A percentile compares a stretch with the other conserved stretches of the same genome.
Evolutionary conservation across 1,284 basidiomycete genomes (phyloP).

Genomic region (Rhodotorula sp.): DNA sequence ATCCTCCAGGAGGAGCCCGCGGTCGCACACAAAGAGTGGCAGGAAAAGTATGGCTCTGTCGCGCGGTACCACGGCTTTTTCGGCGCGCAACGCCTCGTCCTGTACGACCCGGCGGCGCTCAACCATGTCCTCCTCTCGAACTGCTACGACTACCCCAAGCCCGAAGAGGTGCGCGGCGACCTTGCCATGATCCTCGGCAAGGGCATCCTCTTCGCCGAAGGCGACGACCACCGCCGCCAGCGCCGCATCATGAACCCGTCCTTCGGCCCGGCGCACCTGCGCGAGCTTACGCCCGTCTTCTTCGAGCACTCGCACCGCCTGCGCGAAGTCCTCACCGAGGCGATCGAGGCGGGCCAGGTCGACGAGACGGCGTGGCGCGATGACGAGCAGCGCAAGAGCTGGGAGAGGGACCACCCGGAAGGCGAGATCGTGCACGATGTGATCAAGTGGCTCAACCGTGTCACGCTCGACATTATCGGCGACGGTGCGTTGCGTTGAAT

Average conservation of each 20-base stretch:
- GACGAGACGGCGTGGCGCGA: constrained; percentile 33
- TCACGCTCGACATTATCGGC: constrained; percentile 49
- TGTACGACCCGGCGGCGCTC: constrained; percentile 63
- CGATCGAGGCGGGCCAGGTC: background rate
- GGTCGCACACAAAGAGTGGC: constrained; percentile 55
- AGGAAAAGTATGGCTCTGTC: constrained; percentile 57
- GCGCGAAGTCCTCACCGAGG: constrained; percentile 19
- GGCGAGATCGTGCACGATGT: constrained; percentile 44
- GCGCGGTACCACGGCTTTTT: constrained; percentile 61
- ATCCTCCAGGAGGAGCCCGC: constrained; percentile 63
- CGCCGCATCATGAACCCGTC: constrained; percentile 55
- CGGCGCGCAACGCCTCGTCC: constrained; percentile 56
- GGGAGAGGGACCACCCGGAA: background rate
- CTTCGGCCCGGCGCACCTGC: constrained; percentile 62
- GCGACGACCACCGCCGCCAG: constrained; percentile 46
- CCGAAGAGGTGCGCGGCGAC: constrained; percentile 62
- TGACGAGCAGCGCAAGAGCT: constrained; percentile 13
- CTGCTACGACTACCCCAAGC: constrained; percentile 67
- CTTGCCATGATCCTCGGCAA: constrained; percentile 54
- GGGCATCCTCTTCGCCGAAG: constrained; percentile 51
- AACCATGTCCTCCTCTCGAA: constrained; percentile 61
- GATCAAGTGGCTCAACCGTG: constrained; percentile 40
- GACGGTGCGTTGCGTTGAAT: constrained; percentile 6
- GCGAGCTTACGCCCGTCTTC: constrained; percentile 64
- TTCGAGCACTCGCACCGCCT: constrained; percentile 59